Evolutionary conservation across 441 rosid species (phyloP), one percentile per base, ranked within the genome.

Genomic region (Pelargonium exstipulatum): DNA sequence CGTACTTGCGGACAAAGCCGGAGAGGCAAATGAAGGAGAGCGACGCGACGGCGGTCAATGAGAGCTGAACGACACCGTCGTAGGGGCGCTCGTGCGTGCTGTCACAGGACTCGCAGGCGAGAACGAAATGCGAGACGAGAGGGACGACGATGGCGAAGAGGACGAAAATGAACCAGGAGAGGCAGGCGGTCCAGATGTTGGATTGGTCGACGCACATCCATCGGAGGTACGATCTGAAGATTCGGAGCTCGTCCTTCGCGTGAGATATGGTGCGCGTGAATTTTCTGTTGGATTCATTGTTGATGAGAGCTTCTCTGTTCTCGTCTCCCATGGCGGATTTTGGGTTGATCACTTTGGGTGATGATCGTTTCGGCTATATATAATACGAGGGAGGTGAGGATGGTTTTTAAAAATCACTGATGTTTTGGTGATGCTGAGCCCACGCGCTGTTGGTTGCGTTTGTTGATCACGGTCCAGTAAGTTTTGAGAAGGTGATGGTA

Each of bases 141-240:
- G 98, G 98, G 43, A 90, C 96, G 1, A 76, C 83, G 46, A 91
- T 7, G 6, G 86, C 81, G 78, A 94, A 82, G 12, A 85, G 20
- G 10, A 90, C 46, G 71, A 94, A 94, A 78, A 91, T 26, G 24
- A 80, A 78, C 97, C 97, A 91, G 0, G 97, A 91, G 9, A 91
- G 81, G 69, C 78, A 72, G 5, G 89, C 73, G 12, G 76, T 70
- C 88, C 84, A 79, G 0, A 67, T 32, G 68, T 51, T 81, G 0
- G 98, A 87, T 81, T 94, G 98, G 71, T 91, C 98, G 2, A 92
- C 91, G 69, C 92, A 89, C 92, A 92, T 86, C 96, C 93, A 90
- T 75, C 83, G 76, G 0, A 93, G 87, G 49, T 86, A 91, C 16
- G 86, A 83, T 42, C 97, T 79, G 74, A 91, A 93, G 74, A 89